phyloP scores from a whole-genome alignment of 345 rosid species.

The Erucastrum elatum region DNA sequence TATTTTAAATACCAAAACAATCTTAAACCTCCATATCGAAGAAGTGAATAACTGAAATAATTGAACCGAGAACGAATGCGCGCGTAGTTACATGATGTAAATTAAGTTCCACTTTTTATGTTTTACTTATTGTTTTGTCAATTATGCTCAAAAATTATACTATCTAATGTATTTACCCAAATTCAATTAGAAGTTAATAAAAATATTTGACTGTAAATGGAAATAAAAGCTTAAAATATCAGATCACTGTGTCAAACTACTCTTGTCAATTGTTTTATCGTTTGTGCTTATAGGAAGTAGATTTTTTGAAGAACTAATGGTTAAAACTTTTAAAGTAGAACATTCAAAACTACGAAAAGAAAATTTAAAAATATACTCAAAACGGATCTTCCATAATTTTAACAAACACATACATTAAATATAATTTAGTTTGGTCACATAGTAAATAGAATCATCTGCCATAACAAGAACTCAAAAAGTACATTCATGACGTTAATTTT shows the following conservation, averaged over 20 bases:
- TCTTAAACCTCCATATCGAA: too few species aligned
- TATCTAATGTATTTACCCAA: not conserved
- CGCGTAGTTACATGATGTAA: not conserved
- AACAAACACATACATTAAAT: not conserved
- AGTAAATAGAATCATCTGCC: constrained; percentile 4
- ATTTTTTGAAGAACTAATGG: not conserved
- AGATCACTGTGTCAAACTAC: not conserved
- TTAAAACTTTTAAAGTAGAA: not conserved
- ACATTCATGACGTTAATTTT: constrained; percentile 18
- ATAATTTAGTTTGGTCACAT: not conserved
- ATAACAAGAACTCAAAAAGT: constrained; percentile 27
- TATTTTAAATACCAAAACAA: too few species aligned
- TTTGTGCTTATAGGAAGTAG: not conserved
- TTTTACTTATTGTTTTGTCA: not conserved
- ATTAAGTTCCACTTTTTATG: not conserved
- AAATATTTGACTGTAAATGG: not conserved
- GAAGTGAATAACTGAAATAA: too few species aligned
- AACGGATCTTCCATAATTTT: not conserved
- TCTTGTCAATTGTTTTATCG: not conserved
- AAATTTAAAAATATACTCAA: not conserved
- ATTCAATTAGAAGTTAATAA: not conserved
- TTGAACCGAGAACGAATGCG: not conserved
- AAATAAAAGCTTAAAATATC: not conserved
- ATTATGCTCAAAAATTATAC: not conserved
- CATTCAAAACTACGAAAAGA: not conserved